Conservation (phyloP, 495 filamentous ascomycete species). For the Podospora sp. region DNA sequence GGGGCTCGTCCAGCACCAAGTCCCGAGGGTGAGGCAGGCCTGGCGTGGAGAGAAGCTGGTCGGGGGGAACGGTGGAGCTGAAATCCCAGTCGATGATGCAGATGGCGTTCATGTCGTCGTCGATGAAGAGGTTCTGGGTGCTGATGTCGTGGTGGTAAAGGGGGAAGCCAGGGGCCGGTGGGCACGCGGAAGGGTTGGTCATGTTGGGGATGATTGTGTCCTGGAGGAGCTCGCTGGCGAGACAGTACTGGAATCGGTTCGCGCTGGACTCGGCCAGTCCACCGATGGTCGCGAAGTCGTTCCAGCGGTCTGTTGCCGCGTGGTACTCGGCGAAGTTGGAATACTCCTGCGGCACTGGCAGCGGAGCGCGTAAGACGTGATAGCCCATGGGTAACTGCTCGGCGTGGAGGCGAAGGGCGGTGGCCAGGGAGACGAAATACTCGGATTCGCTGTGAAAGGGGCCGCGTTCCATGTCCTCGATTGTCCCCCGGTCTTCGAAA, state of each 20-base stretch:
- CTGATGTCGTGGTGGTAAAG: constrained; percentile 8
- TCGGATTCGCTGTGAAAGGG: constrained; percentile 12
- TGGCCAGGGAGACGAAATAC: constrained; percentile 22
- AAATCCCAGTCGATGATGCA: constrained; percentile 16
- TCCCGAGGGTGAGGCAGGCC: constrained; percentile 6
- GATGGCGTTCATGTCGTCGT: constrained; percentile 5
- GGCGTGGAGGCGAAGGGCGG: constrained; percentile 16
- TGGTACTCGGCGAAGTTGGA: constrained; percentile 10
- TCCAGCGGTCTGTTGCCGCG: constrained; percentile 23
- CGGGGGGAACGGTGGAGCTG: constrained; percentile 1
- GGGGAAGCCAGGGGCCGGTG: constrained; percentile 4
- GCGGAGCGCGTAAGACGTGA: constrained; percentile 24
- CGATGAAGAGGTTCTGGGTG: constrained; percentile 11
- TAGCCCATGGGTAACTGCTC: constrained; percentile 19
- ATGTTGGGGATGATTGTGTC: constrained; percentile 36
- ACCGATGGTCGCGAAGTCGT: constrained; percentile 38
- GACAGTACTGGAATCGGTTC: constrained; percentile 39
- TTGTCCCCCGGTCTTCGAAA: constrained; percentile 16
- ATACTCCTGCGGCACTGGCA: constrained; percentile 24
- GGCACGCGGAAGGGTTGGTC: constrained; percentile 11
- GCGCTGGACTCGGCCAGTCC: constrained; percentile 32
- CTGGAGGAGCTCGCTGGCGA: constrained; percentile 23
- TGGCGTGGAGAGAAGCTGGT: constrained; percentile 3
- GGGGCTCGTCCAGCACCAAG: neutral
- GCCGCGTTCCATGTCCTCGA: constrained; percentile 16